Evolutionary conservation across 2,329 filamentous ascomycete genomes (phyloP), one percentile per base, ranked within the genome.

Genomic region (Cercospora zeina): DNA sequence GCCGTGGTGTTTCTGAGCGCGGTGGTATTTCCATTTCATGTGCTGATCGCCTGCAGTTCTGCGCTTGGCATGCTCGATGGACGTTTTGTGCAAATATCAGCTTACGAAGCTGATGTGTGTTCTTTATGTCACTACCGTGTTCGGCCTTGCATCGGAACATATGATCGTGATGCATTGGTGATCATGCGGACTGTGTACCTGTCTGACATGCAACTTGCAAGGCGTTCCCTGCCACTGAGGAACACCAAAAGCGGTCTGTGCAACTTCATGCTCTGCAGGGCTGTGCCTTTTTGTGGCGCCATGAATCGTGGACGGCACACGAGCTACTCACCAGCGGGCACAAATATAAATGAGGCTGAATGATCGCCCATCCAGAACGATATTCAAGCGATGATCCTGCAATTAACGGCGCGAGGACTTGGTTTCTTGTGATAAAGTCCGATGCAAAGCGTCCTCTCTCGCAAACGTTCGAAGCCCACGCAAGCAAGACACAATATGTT

Each of bases 111-210:
- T 51, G 45, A 59, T 19, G 27, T 33, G 21, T 27, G n/a, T 34
- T 39, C 56, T 59, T n/a, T 58, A 36, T 37, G 19, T 27, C 33
- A 36, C 33, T 21, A 51, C 56, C 56, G 34, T 51, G 13, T 53
- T 33, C 56, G 56, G 56, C 45, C 36, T 59, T 31, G 56, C 56
- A 59, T 59, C 56, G 56, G 56, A 19, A 36, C 9, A 58, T 53
- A 19, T 30, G 54, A 47, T 49, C 39, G 54, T 39, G 54, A 56
- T 39, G 54, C 24, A 30, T 13, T 39, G 54, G 21, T 47, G 30
- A 58, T 49, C 54, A 58, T 49, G 54, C 54, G 30, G 30, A 47
- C 27, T 58, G 27, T 27, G 54, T 49, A 51, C 49, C 49, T 58
- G 27, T 49, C 37, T 16, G 27, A 58, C 24, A 49, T 33, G 37